Base-by-base conservation (phyloP, 257 asterid species). In the Knoxia roxburghii region DNA sequence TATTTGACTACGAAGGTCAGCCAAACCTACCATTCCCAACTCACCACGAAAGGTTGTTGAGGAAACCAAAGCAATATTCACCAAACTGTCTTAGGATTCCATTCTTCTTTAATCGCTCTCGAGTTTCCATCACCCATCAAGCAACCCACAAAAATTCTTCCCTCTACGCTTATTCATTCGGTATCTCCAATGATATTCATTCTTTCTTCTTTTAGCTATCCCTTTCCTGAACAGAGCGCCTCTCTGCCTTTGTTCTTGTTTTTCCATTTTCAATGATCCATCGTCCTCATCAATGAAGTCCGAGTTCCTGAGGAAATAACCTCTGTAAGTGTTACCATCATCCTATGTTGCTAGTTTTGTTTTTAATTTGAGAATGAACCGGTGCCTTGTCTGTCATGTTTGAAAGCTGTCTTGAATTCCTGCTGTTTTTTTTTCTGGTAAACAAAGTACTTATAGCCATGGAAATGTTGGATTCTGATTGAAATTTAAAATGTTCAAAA, bases 1-100 rank as follows among this genome's bases (percentile, higher is more conserved):
- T n/a, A n/a, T n/a, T n/a, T n/a, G n/a, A n/a, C n/a, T n/a, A n/a
- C n/a, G n/a, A n/a, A n/a, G n/a, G n/a, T n/a, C n/a, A n/a, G n/a
- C n/a, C n/a, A n/a, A n/a, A n/a, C 21, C 51, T 3, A 37, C 41
- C 41, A 37, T 37, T 37, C 41, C 4, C 6, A 37, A 37, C 41
- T 3, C n/a, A n/a, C n/a, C n/a, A 50, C 0, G 1, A 50, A 50
- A 32, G 27, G 50, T 48, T 0, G 60, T 58, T 58, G 67, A 56
- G 57, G 15, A 23, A 20, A n/a, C n/a, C n/a, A 43, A 15, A 4
- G 13, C 0, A 15, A 24, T 3, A 5, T 39, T 37, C 41, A 11
- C 46, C 61, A 21, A 58, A 68, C 37, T 18, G 58, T 58, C 66
- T 30, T 55, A 2, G 12, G 40, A 43, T 56, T n/a, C 58, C 56